Percentiles rank a stretch among this genome's conserved stretches.
Evolutionary conservation across 352 stramenopile species (phyloP).

Genomic region (Globisporangium canariense): DNA sequence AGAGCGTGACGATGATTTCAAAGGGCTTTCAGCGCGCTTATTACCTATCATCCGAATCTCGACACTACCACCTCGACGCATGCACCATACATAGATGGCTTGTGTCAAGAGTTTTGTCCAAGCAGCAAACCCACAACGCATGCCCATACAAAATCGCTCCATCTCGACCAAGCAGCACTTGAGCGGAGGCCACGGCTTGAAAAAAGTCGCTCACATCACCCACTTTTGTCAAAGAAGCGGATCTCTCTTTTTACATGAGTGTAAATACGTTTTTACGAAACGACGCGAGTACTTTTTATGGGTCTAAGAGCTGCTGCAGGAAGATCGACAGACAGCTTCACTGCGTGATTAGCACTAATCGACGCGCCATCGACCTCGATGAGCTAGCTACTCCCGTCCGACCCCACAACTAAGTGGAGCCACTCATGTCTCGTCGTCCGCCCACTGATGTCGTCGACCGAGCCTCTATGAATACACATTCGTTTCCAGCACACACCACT

Average conservation of each 20-base stretch:
- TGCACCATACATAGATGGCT: background rate
- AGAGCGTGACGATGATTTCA: background rate
- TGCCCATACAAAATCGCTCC: too few relatives aligned
- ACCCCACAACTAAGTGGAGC: too few relatives aligned
- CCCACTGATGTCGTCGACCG: too few relatives aligned
- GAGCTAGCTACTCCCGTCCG: too few relatives aligned
- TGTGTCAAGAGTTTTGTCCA: background rate
- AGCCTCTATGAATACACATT: background rate
- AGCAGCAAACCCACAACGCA: background rate
- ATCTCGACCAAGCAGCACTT: too few relatives aligned
- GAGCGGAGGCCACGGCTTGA: too few relatives aligned
- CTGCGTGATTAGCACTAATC: too few relatives aligned
- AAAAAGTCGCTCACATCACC: background rate
- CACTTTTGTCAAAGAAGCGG: too few relatives aligned
- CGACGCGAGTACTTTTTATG: background rate
- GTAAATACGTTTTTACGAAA: background rate
- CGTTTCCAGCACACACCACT: background rate
- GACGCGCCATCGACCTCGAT: too few relatives aligned
- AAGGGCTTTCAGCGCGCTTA: background rate
- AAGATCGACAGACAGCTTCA: too few relatives aligned
- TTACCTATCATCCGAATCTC: background rate
- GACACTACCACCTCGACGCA: too few relatives aligned
- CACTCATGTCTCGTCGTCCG: background rate
- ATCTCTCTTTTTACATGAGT: too few relatives aligned
- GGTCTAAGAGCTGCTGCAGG: background rate